phyloP scores from a whole-genome alignment of 2,329 filamentous ascomycete species.

The Dichotomopilus funicola region DNA sequence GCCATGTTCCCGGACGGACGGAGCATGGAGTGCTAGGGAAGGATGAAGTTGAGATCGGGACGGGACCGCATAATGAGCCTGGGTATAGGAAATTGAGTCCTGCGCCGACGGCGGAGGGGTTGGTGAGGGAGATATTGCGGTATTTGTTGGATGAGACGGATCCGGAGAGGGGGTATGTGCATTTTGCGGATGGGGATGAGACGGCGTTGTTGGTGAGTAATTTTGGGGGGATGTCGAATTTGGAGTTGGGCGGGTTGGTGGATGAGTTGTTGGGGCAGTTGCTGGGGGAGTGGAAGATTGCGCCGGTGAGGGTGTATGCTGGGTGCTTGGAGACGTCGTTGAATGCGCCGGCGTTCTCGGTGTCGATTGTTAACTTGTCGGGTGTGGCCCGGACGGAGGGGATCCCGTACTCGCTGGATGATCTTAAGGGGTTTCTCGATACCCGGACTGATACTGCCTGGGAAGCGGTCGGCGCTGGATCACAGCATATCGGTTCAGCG shows the following conservation, averaged over 20 bases:
- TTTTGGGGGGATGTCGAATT: conserved; percentile 51
- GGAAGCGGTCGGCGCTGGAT: conserved; percentile 39
- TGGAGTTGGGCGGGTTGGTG: conserved; percentile 50
- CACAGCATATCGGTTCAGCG: too few relatives aligned
- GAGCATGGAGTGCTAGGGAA: conserved; percentile 42
- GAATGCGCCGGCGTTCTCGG: conserved; percentile 64
- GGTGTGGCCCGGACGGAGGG: conserved; percentile 34
- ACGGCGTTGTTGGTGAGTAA: conserved; percentile 51
- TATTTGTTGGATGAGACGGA: conserved; percentile 54
- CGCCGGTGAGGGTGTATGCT: conserved; percentile 48
- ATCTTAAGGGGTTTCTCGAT: conserved; percentile 60
- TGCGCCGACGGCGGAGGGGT: conserved; percentile 39
- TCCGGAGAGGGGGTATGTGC: conserved; percentile 43
- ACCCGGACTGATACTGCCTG: conserved; percentile 52
- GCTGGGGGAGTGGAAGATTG: conserved; percentile 39
- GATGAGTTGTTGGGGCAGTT: conserved; percentile 49
- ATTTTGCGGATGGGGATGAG: conserved; percentile 42
- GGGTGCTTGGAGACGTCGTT: conserved; percentile 66
- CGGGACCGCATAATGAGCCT: conserved; percentile 62
- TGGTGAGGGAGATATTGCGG: conserved; percentile 52
- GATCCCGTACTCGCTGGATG: conserved; percentile 40
- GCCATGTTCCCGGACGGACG: conserved; percentile 49
- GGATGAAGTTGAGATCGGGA: conserved; percentile 56
- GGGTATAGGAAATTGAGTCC: conserved; percentile 52
- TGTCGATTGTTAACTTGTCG: conserved; percentile 57